Evolutionary conservation across 2,329 filamentous ascomycete species (phyloP).

Genomic region (Nigrospora oryzae): DNA sequence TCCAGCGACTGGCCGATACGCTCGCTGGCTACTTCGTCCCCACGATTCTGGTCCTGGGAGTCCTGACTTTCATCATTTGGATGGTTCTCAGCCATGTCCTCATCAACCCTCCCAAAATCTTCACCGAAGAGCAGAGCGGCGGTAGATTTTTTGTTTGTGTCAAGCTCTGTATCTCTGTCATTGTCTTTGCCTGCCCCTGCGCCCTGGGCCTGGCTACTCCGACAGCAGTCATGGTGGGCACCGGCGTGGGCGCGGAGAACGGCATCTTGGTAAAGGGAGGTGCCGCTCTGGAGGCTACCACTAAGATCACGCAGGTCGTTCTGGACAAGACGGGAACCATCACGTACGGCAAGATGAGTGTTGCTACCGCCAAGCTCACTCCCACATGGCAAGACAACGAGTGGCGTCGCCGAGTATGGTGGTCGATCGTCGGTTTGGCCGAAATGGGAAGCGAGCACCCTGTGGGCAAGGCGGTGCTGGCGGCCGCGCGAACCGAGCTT

Average conservation of each 20-base stretch:
- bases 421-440: constrained; percentile 89
- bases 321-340: constrained; percentile 95
- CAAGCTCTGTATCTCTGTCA: constrained; percentile 95
- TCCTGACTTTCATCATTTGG: constrained; percentile 83
- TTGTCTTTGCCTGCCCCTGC: constrained; percentile 96
- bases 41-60: constrained; percentile 73
- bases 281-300: constrained; percentile 82
- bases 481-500: constrained; percentile 67
- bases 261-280: constrained; percentile 98
- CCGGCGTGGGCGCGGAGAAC: constrained; percentile 90
- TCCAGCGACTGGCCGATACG: constrained; percentile 84
- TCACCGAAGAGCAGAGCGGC: constrained; percentile 69
- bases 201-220: constrained; percentile 93
- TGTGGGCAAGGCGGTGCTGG: constrained; percentile 80
- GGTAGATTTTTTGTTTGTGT: constrained; percentile 94
- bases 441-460: constrained; percentile 96
- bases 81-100: constrained; percentile 90
- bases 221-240: constrained; percentile 97
- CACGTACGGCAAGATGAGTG: constrained; percentile 91
- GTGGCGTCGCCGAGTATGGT: constrained; percentile 73
- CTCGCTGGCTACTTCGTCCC: constrained; percentile 94
- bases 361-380: constrained; percentile 62
- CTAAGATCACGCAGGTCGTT: constrained; percentile 81
- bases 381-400: constrained; percentile 62
- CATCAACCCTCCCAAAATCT: constrained; percentile 78